phyloP scores from a whole-genome alignment of 768 basidiomycete genomes.

The Sarcodon sp. region DNA sequence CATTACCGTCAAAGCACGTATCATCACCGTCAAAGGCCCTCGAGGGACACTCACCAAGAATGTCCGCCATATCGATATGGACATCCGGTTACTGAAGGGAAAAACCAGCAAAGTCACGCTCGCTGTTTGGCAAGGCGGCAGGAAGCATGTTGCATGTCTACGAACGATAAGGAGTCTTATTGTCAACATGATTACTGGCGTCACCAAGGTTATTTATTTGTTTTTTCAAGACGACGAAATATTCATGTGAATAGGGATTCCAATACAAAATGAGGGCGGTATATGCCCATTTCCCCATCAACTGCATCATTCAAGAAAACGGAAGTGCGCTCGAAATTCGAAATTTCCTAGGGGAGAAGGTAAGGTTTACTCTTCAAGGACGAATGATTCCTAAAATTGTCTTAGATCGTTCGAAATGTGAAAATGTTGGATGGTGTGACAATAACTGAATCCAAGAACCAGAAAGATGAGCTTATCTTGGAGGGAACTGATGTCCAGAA shows the following conservation, averaged over 20 bases:
- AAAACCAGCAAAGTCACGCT: conserved; percentile 75
- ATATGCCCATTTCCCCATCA: conserved; percentile 99
- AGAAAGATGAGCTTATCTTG: conserved; percentile 91
- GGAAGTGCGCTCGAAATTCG: conserved; percentile 77
- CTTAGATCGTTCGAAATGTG: conserved; percentile 82
- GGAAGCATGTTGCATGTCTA: conserved; percentile 98
- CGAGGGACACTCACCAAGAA: conserved; percentile 89
- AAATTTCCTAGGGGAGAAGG: conserved; percentile 93
- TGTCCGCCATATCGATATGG: conserved; percentile 90
- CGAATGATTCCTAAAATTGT: not conserved
- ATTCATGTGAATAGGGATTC: conserved; percentile 61
- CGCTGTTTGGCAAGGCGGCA: conserved; percentile 94
- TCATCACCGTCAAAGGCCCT: conserved; percentile 87
- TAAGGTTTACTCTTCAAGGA: conserved; percentile 16
- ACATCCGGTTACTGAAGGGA: conserved; percentile 73
- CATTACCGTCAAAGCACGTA: conserved; percentile 79
- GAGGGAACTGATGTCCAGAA: conserved; percentile 95
- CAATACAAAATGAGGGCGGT: conserved; percentile 99
- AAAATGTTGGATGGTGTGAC: conserved; percentile 84
- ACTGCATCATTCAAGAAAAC: conserved; percentile 81
- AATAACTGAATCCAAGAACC: conserved; percentile 74
- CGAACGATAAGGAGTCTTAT: conserved; percentile 93
- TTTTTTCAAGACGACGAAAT: not conserved
- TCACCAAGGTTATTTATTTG: conserved; percentile 54
- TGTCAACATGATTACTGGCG: conserved; percentile 95